Evolutionary conservation across 2,329 filamentous ascomycete genomes (phyloP).

Genomic region (Trichoderma sp.): DNA sequence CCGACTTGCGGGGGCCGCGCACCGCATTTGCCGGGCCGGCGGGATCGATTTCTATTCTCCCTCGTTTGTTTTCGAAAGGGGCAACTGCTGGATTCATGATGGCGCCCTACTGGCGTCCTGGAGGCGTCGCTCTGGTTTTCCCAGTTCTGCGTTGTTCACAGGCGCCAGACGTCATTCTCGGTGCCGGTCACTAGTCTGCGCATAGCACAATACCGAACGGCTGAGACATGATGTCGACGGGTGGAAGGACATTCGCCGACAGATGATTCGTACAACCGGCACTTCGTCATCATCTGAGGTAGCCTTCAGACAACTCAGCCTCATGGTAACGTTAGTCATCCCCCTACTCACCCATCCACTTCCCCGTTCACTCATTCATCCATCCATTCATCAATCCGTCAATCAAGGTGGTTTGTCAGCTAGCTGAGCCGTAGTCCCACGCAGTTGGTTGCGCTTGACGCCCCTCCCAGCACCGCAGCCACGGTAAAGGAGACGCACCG

Average conservation of each 20-base stretch:
- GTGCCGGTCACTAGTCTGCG: too few relatives aligned
- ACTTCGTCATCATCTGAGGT: background rate
- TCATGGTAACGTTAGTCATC: background rate
- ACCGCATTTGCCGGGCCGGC: constrained; percentile 1
- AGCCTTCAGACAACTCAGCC: background rate
- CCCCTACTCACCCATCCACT: background rate
- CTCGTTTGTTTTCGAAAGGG: background rate
- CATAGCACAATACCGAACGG: too few relatives aligned
- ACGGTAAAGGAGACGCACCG: constrained; percentile 17
- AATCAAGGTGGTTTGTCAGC: background rate
- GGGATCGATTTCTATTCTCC: background rate
- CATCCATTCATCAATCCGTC: background rate
- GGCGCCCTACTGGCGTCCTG: too few relatives aligned
- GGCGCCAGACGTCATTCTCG: too few relatives aligned
- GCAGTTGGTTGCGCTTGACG: constrained; percentile 4
- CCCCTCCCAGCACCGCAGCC: constrained; percentile 22
- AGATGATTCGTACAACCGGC: too few relatives aligned
- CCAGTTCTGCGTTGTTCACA: background rate
- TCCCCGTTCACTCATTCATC: background rate
- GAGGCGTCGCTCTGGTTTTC: background rate
- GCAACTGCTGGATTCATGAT: background rate
- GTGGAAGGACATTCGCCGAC: too few relatives aligned
- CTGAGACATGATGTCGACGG: too few relatives aligned
- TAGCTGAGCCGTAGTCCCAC: background rate
- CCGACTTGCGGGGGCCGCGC: background rate